phyloP scores from a whole-genome alignment of 2,329 filamentous ascomycete species.

The Raffaelea albimanens region DNA sequence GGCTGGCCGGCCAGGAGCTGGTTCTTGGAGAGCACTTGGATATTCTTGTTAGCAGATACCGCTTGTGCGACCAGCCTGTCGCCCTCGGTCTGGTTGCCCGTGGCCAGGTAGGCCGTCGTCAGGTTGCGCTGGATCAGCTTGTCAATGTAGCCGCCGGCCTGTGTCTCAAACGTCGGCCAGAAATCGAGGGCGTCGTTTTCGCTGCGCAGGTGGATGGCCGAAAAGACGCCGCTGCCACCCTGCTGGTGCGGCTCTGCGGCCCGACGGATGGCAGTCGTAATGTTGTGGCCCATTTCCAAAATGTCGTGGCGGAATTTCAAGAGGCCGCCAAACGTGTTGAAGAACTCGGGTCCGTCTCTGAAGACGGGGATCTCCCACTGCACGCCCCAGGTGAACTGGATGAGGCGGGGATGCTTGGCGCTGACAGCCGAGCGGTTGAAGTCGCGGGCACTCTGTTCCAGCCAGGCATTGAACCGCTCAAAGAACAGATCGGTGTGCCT shows the following conservation, averaged over 20 bases:
- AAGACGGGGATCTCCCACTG: constrained; percentile 36
- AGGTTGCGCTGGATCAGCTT: constrained; percentile 22
- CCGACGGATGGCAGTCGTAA: constrained; percentile 24
- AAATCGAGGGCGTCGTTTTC: constrained; percentile 35
- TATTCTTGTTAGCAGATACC: not conserved
- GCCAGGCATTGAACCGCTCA: constrained; percentile 22
- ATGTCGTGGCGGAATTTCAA: constrained; percentile 32
- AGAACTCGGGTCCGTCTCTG: constrained; percentile 36
- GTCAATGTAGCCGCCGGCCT: constrained; percentile 29
- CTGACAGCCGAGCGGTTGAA: constrained; percentile 12
- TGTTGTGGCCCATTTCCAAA: constrained; percentile 27
- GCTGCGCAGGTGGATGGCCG: constrained; percentile 37
- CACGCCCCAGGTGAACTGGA: constrained; percentile 33
- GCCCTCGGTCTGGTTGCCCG: constrained; percentile 32
- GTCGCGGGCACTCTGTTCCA: constrained; percentile 19
- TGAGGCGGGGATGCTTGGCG: constrained; percentile 23
- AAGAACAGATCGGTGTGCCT: constrained; percentile 30
- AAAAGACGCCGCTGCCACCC: constrained; percentile 19
- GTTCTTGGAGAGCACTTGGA: constrained; percentile 24
- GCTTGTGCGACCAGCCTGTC: constrained; percentile 21
- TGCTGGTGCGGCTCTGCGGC: constrained; percentile 16
- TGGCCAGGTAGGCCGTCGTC: constrained; percentile 34
- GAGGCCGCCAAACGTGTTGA: constrained; percentile 31
- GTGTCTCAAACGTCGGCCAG: constrained; percentile 34
- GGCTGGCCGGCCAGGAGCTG: constrained; percentile 21